Percentiles rank a stretch among this genome's conserved stretches.
Conservation (phyloP, 768 basidiomycete genomes). For the Piloderma croceum region DNA sequence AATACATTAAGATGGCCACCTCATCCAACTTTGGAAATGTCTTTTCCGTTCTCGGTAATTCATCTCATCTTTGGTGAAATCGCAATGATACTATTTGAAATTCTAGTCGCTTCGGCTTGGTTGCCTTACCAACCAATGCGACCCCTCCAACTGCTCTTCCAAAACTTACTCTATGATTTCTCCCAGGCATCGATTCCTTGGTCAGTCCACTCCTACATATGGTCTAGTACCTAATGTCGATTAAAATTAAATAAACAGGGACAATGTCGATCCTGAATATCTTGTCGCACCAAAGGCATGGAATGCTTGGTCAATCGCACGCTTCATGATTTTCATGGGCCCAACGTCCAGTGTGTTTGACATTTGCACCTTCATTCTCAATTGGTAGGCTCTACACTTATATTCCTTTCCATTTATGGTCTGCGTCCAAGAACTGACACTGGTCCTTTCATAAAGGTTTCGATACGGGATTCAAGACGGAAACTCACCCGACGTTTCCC, state of each 20-base stretch:
- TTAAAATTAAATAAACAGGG: slow-evolving; percentile 19
- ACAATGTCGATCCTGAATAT: slow-evolving; percentile 34
- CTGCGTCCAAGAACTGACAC: not conserved
- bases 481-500: slow-evolving; percentile 24
- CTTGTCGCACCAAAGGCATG: slow-evolving; percentile 25
- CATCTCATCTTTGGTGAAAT: no score
- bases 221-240: not conserved
- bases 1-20: slow-evolving; percentile 34
- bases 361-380: slow-evolving; percentile 25
- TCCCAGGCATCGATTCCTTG: slow-evolving; percentile 33
- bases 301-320: slow-evolving; percentile 30
- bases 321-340: slow-evolving; percentile 31
- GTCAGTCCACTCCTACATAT: slow-evolving; percentile 16
- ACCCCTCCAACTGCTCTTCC: slow-evolving; percentile 26
- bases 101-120: slow-evolving; percentile 31
- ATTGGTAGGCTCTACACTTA: no score
- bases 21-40: slow-evolving; percentile 34
- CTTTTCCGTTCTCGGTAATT: no score
- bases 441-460: no score
- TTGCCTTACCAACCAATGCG: slow-evolving; percentile 33
- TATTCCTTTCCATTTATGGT: not conserved
- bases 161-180: slow-evolving; percentile 33
- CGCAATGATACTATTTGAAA: no score
- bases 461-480: slow-evolving; percentile 23
- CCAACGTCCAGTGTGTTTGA: slow-evolving; percentile 34